These are phyloP conservation scores for Colletotrichum acutatum DNA, from an alignment of 2,329 filamentous ascomycete genomes.

Conservation along the genomic window DNA sequence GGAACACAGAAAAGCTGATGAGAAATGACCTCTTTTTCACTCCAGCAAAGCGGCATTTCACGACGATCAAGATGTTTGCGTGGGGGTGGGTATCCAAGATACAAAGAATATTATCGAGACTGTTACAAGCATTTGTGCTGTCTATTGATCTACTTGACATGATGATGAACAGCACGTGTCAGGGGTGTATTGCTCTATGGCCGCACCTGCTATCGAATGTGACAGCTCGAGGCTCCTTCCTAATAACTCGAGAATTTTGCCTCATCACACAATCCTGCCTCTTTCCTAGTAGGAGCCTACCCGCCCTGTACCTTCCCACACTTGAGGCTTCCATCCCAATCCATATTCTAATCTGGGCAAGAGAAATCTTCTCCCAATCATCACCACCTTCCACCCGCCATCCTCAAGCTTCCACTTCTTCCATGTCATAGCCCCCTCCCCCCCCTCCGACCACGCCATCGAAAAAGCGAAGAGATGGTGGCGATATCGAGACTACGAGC, in stretches of 20 bases:
- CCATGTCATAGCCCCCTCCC: too few species aligned
- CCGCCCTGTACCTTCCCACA: too few species aligned
- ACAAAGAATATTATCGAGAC: not conserved
- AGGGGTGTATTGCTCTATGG: too few species aligned
- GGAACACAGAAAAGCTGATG: constrained; percentile 25
- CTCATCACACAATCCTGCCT: not conserved
- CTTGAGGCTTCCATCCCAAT: too few species aligned
- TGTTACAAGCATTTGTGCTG: not conserved
- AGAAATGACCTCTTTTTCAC: constrained; percentile 23
- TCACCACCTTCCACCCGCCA: not conserved
- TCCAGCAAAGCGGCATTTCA: not conserved
- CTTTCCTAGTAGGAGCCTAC: not conserved
- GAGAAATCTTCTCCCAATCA: not conserved
- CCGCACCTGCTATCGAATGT: too few species aligned
- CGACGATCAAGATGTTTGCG: not conserved
- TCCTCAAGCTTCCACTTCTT: not conserved
- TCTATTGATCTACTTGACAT: not conserved
- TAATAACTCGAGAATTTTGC: not conserved
- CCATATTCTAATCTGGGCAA: not conserved
- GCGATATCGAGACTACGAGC: not conserved
- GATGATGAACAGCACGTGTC: not conserved
- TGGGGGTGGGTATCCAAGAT: not conserved
- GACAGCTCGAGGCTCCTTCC: not conserved
- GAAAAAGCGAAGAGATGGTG: not conserved
- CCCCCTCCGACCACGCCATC: too few species aligned